phyloP scores from a whole-genome alignment of 768 basidiomycete genomes.

The Tricholoma bakamatsutake region DNA sequence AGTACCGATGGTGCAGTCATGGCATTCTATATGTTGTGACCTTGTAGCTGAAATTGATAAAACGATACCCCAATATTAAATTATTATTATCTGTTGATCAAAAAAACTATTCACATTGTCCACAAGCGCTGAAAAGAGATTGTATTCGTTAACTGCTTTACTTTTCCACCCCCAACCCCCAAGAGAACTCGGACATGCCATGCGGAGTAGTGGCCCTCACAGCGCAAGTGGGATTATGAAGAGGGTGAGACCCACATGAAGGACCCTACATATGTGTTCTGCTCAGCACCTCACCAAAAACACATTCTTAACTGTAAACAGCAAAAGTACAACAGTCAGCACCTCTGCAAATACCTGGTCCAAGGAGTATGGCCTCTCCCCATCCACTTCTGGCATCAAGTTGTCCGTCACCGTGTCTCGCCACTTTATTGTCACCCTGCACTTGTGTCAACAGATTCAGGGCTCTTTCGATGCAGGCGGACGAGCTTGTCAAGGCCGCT shows the following conservation, averaged over 20 bases:
- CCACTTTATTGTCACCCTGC: slow-evolving; percentile 20
- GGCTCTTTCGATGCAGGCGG: too few relatives aligned
- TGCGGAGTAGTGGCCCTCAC: not conserved
- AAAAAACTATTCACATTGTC: too few relatives aligned
- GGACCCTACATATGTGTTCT: too few relatives aligned
- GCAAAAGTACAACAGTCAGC: slow-evolving; percentile 21
- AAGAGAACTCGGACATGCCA: not conserved
- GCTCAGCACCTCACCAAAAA: too few relatives aligned
- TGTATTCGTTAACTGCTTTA: not conserved
- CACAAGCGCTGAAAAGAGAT: too few relatives aligned
- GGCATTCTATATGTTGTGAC: not conserved
- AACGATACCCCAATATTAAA: not conserved
- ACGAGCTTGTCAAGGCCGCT: not conserved
- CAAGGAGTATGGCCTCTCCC: slow-evolving; percentile 16
- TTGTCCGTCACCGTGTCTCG: slow-evolving; percentile 13
- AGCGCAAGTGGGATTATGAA: too few relatives aligned
- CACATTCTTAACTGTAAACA: too few relatives aligned
- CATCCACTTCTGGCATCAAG: slow-evolving; percentile 13
- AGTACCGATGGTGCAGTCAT: not conserved
- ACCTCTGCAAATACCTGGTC: slow-evolving; percentile 29
- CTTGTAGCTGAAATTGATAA: not conserved
- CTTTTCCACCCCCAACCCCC: not conserved
- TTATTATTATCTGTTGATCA: too few relatives aligned
- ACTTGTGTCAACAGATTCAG: too few relatives aligned
- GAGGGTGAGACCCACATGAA: too few relatives aligned